Percentiles rank a stretch among this genome's conserved stretches.
phyloP scores from a whole-genome alignment of 345 rosid genomes.

The Abelmoschus esculentus region DNA sequence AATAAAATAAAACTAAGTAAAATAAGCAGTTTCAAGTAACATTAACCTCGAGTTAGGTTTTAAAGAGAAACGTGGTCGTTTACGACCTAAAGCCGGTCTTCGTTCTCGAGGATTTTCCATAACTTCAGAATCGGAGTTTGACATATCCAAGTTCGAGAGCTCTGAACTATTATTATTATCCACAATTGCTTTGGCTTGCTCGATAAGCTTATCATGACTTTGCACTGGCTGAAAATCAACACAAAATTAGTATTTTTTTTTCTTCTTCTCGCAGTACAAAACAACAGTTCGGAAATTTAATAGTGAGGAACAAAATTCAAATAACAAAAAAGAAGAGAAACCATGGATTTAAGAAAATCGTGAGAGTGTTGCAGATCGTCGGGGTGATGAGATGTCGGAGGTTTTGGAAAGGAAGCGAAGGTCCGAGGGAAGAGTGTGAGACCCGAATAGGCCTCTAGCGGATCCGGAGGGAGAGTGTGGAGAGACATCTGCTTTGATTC shows the following conservation, averaged over 20 bases:
- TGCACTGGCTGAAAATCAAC: slow-evolving; percentile 37
- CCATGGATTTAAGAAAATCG: slow-evolving; percentile 54
- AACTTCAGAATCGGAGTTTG: slow-evolving; percentile 11
- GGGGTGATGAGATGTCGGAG: slow-evolving; percentile 24
- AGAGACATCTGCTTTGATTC: neutral
- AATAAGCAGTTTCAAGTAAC: slow-evolving; percentile 4
- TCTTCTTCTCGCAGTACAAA: too few species aligned
- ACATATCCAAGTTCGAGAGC: slow-evolving; percentile 18
- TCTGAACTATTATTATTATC: slow-evolving; percentile 22
- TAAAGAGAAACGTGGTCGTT: slow-evolving; percentile 62
- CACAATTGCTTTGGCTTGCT: slow-evolving; percentile 48
- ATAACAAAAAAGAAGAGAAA: neutral
- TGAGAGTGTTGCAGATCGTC: slow-evolving; percentile 39
- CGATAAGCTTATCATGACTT: slow-evolving; percentile 38
- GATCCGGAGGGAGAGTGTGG: neutral
- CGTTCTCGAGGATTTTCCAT: slow-evolving; percentile 40
- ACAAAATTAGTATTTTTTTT: neutral
- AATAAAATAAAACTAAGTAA: neutral
- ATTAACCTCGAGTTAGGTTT: slow-evolving; percentile 49
- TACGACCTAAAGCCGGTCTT: slow-evolving; percentile 62
- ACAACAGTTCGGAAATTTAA: neutral
- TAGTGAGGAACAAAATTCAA: neutral
- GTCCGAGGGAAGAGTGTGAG: neutral
- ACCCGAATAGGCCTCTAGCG: neutral
- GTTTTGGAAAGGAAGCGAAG: slow-evolving; percentile 32